These are phyloP conservation scores for Aphanomyces stellatus DNA, from an alignment of 352 stramenopile genomes.

Conservation along the genomic window DNA sequence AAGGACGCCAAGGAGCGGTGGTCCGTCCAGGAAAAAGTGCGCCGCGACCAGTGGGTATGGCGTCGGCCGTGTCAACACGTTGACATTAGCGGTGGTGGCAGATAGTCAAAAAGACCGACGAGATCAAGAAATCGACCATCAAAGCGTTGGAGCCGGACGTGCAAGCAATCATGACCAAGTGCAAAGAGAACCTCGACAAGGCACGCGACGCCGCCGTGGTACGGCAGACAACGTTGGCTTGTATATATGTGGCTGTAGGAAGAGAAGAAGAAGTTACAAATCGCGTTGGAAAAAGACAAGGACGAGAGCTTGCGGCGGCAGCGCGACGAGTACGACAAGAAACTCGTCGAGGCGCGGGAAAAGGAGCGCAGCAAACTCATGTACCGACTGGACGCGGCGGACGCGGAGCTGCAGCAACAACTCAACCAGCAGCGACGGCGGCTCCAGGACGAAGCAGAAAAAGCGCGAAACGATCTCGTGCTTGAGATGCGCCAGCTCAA, in stretches of 20 bases:
- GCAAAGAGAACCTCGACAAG: slow-evolving; percentile 60
- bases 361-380: slow-evolving; percentile 70
- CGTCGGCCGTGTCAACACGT: not conserved
- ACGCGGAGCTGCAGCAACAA: slow-evolving; percentile 73
- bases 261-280: slow-evolving; percentile 44
- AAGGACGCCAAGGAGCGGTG: slow-evolving; percentile 73
- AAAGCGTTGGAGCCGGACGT: slow-evolving; percentile 71
- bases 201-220: slow-evolving; percentile 35
- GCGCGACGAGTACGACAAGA: slow-evolving; percentile 63
- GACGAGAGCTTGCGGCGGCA: slow-evolving; percentile 38
- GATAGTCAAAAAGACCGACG: slow-evolving; percentile 73
- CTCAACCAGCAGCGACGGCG: slow-evolving; percentile 54
- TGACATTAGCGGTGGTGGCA: slow-evolving; percentile 6
- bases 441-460: slow-evolving; percentile 61
- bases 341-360: slow-evolving; percentile 58
- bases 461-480: slow-evolving; percentile 45
- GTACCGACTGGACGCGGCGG: slow-evolving; percentile 55
- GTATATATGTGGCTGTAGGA: slow-evolving; percentile 21
- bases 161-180: slow-evolving; percentile 66
- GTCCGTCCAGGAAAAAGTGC: slow-evolving; percentile 52
- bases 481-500: slow-evolving; percentile 44
- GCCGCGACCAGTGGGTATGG: slow-evolving; percentile 54
- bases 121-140: slow-evolving; percentile 80
- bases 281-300: slow-evolving; percentile 50
- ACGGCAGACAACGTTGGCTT: not conserved